These are phyloP conservation scores for Fragaria vesca DNA, from an alignment of 306 rosid genomes.

Conservation along the genomic window DNA sequence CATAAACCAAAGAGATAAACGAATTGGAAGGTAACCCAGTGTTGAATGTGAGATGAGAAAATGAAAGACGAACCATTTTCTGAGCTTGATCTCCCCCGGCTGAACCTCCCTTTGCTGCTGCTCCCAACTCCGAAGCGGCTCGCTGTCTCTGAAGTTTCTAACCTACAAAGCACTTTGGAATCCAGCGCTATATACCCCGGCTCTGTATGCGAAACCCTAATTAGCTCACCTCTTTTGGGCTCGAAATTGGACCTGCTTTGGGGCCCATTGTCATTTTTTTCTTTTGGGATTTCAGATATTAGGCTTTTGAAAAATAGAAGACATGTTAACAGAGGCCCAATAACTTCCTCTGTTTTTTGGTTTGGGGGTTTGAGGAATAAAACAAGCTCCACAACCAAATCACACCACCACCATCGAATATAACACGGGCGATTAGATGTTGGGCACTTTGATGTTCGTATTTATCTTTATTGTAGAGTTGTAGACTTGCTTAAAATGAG, in stretches of 20 bases:
- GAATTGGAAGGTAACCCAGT: not conserved
- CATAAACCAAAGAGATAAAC: not conserved
- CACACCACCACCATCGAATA: no score
- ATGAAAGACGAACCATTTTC: constrained; percentile 10
- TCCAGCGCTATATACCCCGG: constrained; percentile 6
- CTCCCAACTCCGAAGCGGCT: constrained; percentile 13
- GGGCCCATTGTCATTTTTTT: not conserved
- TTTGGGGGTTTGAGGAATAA: no score
- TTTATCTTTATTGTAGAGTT: no score
- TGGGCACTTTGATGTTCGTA: not conserved
- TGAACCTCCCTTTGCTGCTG: constrained; percentile 5
- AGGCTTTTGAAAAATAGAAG: no score
- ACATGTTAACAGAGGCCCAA: not conserved
- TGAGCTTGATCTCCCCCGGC: constrained; percentile 3
- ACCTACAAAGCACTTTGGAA: not conserved
- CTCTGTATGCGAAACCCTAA: constrained; percentile 7
- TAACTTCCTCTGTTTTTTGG: no score
- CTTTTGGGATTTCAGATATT: not conserved
- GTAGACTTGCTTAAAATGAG: no score
- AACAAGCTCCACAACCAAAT: no score
- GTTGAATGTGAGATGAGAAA: not conserved
- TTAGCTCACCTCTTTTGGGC: not conserved
- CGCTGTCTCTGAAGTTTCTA: not conserved
- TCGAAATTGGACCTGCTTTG: not conserved
- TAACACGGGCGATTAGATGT: no score